Conservation (phyloP, 192 early-diverging fungal species). For the Linnemannia elongata region DNA sequence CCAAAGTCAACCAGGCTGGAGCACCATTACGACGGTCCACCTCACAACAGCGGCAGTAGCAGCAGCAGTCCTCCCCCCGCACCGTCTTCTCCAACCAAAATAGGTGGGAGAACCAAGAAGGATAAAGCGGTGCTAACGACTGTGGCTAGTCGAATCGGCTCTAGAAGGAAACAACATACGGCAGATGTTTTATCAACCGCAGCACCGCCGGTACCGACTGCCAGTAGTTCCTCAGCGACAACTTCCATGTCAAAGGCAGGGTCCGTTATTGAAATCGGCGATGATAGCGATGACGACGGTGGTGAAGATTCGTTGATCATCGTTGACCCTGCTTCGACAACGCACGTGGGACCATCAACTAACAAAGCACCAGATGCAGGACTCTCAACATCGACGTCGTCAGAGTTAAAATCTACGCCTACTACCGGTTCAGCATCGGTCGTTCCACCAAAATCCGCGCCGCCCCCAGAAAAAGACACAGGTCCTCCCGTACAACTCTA, state of each 20-base stretch:
- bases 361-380: neutral
- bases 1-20: neutral
- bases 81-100: neutral
- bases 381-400: neutral
- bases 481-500: constrained; percentile 19
- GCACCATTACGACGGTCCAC: neutral
- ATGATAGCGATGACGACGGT: neutral
- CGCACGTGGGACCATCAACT: neutral
- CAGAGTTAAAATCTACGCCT: neutral
- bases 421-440: neutral
- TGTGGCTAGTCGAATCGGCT: constrained; percentile 14
- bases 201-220: neutral
- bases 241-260: neutral
- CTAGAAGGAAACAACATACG: constrained; percentile 15
- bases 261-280: constrained; percentile 2
- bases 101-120: constrained; percentile 14
- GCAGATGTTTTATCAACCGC: neutral
- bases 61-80: neutral
- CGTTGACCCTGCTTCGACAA: neutral
- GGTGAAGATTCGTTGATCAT: neutral
- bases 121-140: constrained; percentile 10
- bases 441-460: neutral
- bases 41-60: neutral
- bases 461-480: neutral
- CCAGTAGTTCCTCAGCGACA: neutral